Conservation (phyloP, 2,329 filamentous ascomycete genomes). For the Sclerotinia glacialis region DNA sequence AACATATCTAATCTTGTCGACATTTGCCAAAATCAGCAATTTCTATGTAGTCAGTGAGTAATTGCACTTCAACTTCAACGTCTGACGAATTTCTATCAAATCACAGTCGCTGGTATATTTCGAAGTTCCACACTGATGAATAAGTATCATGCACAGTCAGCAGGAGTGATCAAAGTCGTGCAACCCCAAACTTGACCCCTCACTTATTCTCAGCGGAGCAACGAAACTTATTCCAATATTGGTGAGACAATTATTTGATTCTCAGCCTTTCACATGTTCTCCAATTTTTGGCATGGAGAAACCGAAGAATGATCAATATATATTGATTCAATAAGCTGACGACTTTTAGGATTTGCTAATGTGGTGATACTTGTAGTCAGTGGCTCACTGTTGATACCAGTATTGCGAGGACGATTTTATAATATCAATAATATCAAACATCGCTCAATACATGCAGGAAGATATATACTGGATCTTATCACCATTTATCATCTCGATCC, state of each 20-base stretch:
- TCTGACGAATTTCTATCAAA: not conserved
- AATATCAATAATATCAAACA: not conserved
- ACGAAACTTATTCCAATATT: not conserved
- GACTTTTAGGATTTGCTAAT: not conserved
- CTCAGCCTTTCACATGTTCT: not conserved
- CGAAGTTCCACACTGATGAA: constrained; percentile 4
- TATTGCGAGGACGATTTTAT: not conserved
- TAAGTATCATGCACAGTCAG: not conserved
- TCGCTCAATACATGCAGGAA: not conserved
- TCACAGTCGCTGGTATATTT: not conserved
- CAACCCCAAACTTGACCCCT: not conserved
- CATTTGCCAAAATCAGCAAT: not conserved
- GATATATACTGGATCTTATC: not conserved
- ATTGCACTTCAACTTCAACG: not conserved
- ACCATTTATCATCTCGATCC: not conserved
- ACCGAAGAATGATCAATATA: not conserved
- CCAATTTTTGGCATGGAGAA: not conserved
- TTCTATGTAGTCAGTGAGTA: not conserved
- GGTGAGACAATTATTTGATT: not conserved
- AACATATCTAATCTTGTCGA: not conserved
- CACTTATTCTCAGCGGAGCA: not conserved
- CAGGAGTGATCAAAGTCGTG: not conserved
- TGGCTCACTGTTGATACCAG: not conserved
- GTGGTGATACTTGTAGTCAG: not conserved
- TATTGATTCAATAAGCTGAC: not conserved